phyloP scores from a whole-genome alignment of 257 asterid species.

The Nicotiana otophora region DNA sequence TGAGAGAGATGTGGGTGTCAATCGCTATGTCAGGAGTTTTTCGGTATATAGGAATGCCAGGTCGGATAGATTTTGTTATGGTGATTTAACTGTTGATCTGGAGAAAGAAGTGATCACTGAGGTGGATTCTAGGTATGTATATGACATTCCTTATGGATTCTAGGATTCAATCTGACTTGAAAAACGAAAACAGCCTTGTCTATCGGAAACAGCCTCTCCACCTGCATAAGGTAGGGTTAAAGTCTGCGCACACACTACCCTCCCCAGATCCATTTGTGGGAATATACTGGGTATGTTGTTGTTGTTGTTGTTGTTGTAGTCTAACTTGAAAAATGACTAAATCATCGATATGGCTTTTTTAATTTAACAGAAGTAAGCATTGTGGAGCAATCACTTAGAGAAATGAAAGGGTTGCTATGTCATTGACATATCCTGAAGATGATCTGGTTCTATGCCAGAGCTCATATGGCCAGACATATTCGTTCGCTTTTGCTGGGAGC shows the following conservation, averaged over 20 bases:
- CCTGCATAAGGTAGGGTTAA: no score
- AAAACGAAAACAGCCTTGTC: not conserved
- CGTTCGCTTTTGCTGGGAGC: not conserved
- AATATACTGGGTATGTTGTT: not conserved
- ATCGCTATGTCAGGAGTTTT: no score
- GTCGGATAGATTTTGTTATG: no score
- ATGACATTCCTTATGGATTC: not conserved
- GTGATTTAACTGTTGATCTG: not conserved
- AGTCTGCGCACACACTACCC: no score
- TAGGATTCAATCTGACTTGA: not conserved
- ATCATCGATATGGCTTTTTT: not conserved
- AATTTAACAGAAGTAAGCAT: not conserved
- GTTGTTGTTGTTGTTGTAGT: not conserved
- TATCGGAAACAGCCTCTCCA: no score
- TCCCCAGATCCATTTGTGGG: no score
- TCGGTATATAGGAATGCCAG: no score
- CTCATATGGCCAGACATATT: no score
- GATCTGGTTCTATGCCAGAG: not conserved
- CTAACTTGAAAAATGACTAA: not conserved
- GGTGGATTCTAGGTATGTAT: not conserved
- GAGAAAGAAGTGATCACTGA: not conserved
- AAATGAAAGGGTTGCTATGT: not conserved
- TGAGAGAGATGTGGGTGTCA: not conserved
- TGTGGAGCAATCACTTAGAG: not conserved
- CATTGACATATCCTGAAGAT: not conserved